phyloP scores from a whole-genome alignment of 2,329 filamentous ascomycete species.

The Stachybotrys echinatus region DNA sequence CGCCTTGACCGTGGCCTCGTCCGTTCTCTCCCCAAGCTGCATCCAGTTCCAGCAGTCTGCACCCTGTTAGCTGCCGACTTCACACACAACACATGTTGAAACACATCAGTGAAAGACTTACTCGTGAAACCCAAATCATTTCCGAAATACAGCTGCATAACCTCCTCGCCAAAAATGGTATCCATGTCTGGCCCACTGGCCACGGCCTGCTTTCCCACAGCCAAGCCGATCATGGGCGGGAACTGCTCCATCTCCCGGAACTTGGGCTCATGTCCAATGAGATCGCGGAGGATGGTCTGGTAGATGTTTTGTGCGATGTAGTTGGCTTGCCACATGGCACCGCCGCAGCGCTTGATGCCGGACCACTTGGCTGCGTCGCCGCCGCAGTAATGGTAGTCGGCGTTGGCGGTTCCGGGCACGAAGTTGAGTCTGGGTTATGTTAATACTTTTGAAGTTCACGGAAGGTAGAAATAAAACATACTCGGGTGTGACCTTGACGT shows the following conservation, averaged over 20 bases:
- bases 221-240: slow-evolving; percentile 64
- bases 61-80: slow-evolving; percentile 15
- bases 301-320: slow-evolving; percentile 62
- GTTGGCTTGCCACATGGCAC: slow-evolving; percentile 69
- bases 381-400: slow-evolving; percentile 58
- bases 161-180: slow-evolving; percentile 54
- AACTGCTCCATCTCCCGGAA: slow-evolving; percentile 48
- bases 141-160: slow-evolving; percentile 60
- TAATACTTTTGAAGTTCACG: background rate
- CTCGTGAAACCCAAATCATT: slow-evolving; percentile 62
- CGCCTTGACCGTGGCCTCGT: background rate
- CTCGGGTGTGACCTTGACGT: slow-evolving; percentile 56
- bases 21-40: slow-evolving; percentile 33
- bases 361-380: slow-evolving; percentile 69
- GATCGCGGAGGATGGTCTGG: slow-evolving; percentile 48
- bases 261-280: slow-evolving; percentile 32
- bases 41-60: slow-evolving; percentile 53
- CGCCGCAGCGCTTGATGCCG: slow-evolving; percentile 74
- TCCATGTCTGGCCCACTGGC: slow-evolving; percentile 54
- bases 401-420: slow-evolving; percentile 46
- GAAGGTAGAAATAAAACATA: slow-evolving; percentile 27
- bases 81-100: no score
- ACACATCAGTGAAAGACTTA: slow-evolving; percentile 31
- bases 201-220: slow-evolving; percentile 65
- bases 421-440: slow-evolving; percentile 45